Conservation (phyloP, 1,284 basidiomycete genomes). For the Stereum hirsutum region DNA sequence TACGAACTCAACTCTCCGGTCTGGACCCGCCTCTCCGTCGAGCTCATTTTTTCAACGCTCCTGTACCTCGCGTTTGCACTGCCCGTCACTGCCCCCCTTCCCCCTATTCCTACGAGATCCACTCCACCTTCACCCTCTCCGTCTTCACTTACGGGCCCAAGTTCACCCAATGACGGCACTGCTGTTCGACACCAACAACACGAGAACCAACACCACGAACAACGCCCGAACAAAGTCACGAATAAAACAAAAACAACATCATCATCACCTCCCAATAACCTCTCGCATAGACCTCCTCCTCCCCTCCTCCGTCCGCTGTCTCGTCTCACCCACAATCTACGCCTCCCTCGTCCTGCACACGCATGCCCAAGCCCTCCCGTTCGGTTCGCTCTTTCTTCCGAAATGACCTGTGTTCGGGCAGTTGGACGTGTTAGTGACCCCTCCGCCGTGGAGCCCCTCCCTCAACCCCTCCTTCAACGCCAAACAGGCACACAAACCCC, state of each 20-base stretch:
- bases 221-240: too few relatives aligned
- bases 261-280: too few relatives aligned
- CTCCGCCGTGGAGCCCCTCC: too few relatives aligned
- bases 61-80: too few relatives aligned
- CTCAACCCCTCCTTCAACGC: neutral
- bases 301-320: conserved; percentile 11
- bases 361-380: conserved; percentile 9
- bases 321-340: conserved; percentile 10
- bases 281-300: conserved; percentile 10
- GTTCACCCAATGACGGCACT: conserved; percentile 1
- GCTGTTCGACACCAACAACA: conserved; percentile 9
- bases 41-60: too few relatives aligned
- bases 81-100: too few relatives aligned
- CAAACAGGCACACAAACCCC: neutral
- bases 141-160: neutral
- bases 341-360: conserved; percentile 10
- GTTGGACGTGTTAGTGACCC: too few relatives aligned
- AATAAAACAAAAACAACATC: too few relatives aligned
- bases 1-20: too few relatives aligned
- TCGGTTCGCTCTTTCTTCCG: conserved; percentile 10
- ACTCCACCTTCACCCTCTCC: neutral
- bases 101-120: neutral
- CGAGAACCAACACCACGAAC: too few relatives aligned
- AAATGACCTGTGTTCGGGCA: too few relatives aligned
- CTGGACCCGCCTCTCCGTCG: too few relatives aligned